Percentiles rank a stretch among this genome's conserved stretches.
These are phyloP conservation scores for Boletus fagicola DNA, from an alignment of 768 basidiomycete genomes.

Conservation along the genomic window DNA sequence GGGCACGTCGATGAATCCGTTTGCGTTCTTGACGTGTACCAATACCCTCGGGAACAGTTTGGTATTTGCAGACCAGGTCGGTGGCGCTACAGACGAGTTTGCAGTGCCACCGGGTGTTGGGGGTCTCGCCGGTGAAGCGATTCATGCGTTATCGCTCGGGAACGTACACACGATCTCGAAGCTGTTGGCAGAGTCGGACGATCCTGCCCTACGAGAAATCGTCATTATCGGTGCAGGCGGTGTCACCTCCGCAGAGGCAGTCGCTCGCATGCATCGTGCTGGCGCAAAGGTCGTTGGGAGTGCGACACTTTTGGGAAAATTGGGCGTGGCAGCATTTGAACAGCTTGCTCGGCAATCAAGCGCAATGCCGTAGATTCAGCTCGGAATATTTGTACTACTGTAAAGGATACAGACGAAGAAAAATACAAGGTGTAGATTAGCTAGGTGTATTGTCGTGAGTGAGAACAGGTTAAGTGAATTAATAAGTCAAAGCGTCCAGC, in stretches of 20 bases:
- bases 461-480: conserved; percentile 19
- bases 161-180: conserved; percentile 65
- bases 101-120: conserved; percentile 67
- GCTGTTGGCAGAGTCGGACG: conserved; percentile 44
- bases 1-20: conserved; percentile 39
- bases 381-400: background rate
- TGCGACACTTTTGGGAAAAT: conserved; percentile 53
- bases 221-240: conserved; percentile 81
- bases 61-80: conserved; percentile 56
- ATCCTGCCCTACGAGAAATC: conserved; percentile 45
- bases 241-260: conserved; percentile 60
- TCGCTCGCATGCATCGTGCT: conserved; percentile 65
- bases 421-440: conserved; percentile 26
- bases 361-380: conserved; percentile 5
- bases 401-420: conserved; percentile 14
- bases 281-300: conserved; percentile 73
- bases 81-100: conserved; percentile 32
- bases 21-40: conserved; percentile 76
- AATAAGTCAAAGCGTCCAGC: conserved; percentile 27
- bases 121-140: conserved; percentile 71
- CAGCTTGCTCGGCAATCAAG: conserved; percentile 25
- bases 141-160: conserved; percentile 77
- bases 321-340: conserved; percentile 55
- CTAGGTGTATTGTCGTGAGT: conserved; percentile 11
- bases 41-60: conserved; percentile 77